Evolutionary conservation across 208 protist genomes (phyloP).

Genomic region (Trypanosoma caninum): DNA sequence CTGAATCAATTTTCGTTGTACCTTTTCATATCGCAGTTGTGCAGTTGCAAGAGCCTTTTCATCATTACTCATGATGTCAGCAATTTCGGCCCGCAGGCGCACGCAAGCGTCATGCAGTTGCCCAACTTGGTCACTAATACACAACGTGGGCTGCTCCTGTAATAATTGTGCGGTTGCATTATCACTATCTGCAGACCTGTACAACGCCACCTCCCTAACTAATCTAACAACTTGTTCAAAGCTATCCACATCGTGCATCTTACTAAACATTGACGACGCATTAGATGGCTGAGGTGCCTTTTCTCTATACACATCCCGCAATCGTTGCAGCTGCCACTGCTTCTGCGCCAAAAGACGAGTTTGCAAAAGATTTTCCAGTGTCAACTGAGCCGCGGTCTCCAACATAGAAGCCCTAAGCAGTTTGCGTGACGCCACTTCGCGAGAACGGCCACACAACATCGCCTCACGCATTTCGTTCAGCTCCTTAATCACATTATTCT

Average conservation of each 20-base stretch:
- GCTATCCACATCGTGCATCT: background rate
- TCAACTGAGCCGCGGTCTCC: background rate
- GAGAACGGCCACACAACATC: background rate
- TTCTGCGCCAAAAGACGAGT: slow-evolving; percentile 6
- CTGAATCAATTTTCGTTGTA: background rate
- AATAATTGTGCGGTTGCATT: background rate
- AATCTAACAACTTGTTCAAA: slow-evolving; percentile 10
- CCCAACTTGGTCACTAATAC: slow-evolving; percentile 1
- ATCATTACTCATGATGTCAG: background rate
- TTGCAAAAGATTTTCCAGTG: slow-evolving; percentile 1
- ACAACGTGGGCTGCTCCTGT: background rate
- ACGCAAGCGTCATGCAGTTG: slow-evolving; percentile 1
- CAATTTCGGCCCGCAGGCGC: background rate
- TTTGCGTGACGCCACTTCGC: background rate
- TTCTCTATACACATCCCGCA: background rate
- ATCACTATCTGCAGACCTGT: background rate
- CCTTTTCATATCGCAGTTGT: background rate
- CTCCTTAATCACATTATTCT: background rate
- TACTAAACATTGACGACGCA: background rate
- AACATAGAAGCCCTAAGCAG: background rate
- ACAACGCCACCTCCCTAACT: slow-evolving; percentile 9
- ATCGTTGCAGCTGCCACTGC: slow-evolving; percentile 1
- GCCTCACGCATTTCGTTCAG: slow-evolving; percentile 16
- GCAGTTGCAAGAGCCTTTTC: background rate
- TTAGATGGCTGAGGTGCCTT: background rate